phyloP scores from a whole-genome alignment of 805 yeast genomes.

The Sporopachydermia lactativora region DNA sequence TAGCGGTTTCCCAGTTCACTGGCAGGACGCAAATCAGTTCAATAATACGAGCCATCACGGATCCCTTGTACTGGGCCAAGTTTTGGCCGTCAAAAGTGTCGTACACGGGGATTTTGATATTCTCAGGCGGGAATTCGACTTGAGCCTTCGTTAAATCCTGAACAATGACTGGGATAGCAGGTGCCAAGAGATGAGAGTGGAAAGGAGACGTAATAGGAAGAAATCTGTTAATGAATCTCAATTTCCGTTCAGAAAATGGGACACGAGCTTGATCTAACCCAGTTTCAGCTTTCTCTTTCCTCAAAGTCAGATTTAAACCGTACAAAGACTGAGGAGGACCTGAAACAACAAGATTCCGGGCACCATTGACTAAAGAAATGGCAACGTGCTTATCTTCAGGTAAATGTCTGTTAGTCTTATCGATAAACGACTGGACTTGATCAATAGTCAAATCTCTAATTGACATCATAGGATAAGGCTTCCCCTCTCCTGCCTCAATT shows the following conservation, averaged over 20 bases:
- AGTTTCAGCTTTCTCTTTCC: conserved; percentile 88
- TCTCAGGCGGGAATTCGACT: conserved; percentile 38
- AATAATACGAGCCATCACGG: conserved; percentile 55
- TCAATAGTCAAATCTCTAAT: conserved; percentile 73
- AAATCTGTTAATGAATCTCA: conserved; percentile 85
- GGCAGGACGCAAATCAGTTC: conserved; percentile 78
- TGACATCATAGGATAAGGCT: conserved; percentile 95
- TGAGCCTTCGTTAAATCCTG: conserved; percentile 48
- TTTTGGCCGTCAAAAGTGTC: conserved; percentile 83
- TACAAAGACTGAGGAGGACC: conserved; percentile 98
- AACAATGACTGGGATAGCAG: conserved; percentile 53
- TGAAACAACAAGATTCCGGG: conserved; percentile 84
- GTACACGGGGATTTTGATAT: conserved; percentile 71
- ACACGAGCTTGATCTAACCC: conserved; percentile 93
- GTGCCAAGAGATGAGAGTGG: conserved; percentile 76
- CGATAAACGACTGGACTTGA: conserved; percentile 68
- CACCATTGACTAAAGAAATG: conserved; percentile 88
- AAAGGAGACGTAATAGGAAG: conserved; percentile 93
- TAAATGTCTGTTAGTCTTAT: conserved; percentile 82
- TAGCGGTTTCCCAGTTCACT: conserved; percentile 91
- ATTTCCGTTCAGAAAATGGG: conserved; percentile 87
- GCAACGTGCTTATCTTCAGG: conserved; percentile 85
- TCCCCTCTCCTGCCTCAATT: conserved; percentile 87
- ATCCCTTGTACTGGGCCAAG: conserved; percentile 39
- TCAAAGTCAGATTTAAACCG: conserved; percentile 82